Evolutionary conservation across 2,329 filamentous ascomycete species (phyloP), one percentile per base, ranked within the genome.

Genomic region (Alternaria gaisen): DNA sequence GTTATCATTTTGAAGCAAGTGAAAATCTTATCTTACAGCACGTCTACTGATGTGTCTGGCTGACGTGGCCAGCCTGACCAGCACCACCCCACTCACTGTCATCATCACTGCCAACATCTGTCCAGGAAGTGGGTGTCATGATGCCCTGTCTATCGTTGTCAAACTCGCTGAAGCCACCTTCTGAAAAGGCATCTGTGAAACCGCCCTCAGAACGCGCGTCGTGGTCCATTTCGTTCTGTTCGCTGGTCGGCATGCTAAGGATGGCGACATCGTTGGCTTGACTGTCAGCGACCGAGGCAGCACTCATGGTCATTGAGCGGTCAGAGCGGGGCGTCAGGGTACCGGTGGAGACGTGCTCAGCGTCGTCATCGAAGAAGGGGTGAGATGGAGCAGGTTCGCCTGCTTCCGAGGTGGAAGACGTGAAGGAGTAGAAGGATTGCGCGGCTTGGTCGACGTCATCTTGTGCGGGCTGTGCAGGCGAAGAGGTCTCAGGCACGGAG

Each of bases 291-390:
- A 73, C 68, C 1, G 76, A 53, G 7, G 73, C 74, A 28, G 73
- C 73, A 30, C 71, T 72, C 10, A 72, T 69, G 40, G 58, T 61
- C 50, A 61, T 58, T 50, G 64, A 76, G 60, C 66, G 71, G 24
- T 79, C 77, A 18, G 77, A 79, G 53, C 75, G 77, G 0, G 78
- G 78, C 3, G 78, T 80, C 9, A 79, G 62, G 2, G 76, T 79
- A 30, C 77, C 77, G 18, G 77, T 73, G 32, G 77, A 77, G 50
- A 76, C 30, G 32, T 44, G 57, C 5, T 50, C 46, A 14, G 53
- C 56, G 40, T 73, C 70, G 32, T 70, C 66, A 48, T 65, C 54
- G 36, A 54, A 50, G 60, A 60, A 54, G 47, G 63, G 26, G 12
- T 52, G 50, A 11, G 22, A 58, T 20, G 34, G 58, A 18, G 26